These are phyloP conservation scores for Fragaria nilgerrensis DNA, from an alignment of 306 rosid species.

Conservation along the genomic window DNA sequence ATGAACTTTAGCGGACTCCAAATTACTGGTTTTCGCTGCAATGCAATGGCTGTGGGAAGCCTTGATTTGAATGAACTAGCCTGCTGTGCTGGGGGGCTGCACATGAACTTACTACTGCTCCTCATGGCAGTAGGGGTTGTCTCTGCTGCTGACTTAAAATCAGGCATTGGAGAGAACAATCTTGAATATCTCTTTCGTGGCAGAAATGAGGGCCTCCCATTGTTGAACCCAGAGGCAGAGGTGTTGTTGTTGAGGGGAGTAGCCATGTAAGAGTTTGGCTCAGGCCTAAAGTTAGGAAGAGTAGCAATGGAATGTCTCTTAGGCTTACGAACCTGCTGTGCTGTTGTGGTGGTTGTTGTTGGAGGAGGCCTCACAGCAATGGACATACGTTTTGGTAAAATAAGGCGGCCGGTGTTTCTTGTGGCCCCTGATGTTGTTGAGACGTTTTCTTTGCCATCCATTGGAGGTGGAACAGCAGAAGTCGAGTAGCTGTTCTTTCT, in stretches of 20 bases:
- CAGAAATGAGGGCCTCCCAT: slow-evolving; percentile 42
- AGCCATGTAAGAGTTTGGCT: slow-evolving; percentile 49
- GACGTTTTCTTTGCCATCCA: slow-evolving; percentile 68
- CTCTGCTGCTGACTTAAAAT: slow-evolving; percentile 45
- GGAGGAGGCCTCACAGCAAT: slow-evolving; percentile 60
- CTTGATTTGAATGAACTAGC: slow-evolving; percentile 42
- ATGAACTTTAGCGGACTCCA: slow-evolving; percentile 87
- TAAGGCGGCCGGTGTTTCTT: slow-evolving; percentile 27
- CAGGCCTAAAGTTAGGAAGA: slow-evolving; percentile 56
- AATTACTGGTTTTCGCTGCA: slow-evolving; percentile 57
- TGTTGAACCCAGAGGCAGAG: slow-evolving; percentile 48
- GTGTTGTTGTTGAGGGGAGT: slow-evolving; percentile 57
- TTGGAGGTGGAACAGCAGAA: slow-evolving; percentile 23
- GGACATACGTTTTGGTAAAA: slow-evolving; percentile 61
- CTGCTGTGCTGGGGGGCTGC: slow-evolving; percentile 63
- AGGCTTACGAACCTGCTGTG: slow-evolving; percentile 56
- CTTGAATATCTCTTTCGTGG: slow-evolving; percentile 68
- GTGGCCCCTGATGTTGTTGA: slow-evolving; percentile 36
- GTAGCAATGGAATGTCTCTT: slow-evolving; percentile 84
- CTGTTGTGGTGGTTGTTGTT: slow-evolving; percentile 16
- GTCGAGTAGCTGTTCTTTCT: slow-evolving; percentile 27
- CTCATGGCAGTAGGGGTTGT: slow-evolving; percentile 63
- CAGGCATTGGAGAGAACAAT: slow-evolving; percentile 70
- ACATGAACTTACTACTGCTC: slow-evolving; percentile 78
- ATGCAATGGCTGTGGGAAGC: slow-evolving; percentile 47